Base-by-base conservation (phyloP, 768 basidiomycete genomes). In the Podaxis sp. region DNA sequence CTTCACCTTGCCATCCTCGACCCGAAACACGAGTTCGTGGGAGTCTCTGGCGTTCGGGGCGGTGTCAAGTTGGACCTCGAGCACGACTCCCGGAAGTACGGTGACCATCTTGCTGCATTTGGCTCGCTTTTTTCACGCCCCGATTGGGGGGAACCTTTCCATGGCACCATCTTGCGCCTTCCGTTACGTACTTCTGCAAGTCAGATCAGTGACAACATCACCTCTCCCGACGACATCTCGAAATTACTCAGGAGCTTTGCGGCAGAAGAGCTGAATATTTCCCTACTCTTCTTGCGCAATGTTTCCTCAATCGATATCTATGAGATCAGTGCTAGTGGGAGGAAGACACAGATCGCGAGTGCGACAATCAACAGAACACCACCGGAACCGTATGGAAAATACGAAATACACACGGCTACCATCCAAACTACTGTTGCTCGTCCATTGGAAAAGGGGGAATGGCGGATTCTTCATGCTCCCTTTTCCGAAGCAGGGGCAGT, bases 121-220 rank as follows among this genome's bases (percentile, higher is more conserved):
- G 37, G 61, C 1, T 67, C 68, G 36, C 74, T 77, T 61, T 59
- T 68, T 6, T 56, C 68, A 13, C 44, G 64, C 13, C 46, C 64
- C 46, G 68, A 63, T 17, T 60, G 60, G 54, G 49, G 61, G 2
- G 58, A 50, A 30, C 58, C 64, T 12, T 77, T 81, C 66, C 46
- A 66, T 2, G 82, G 82, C 0, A 77, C 84, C 1, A 66, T 80
- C 37, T 77, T 84, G 41, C 76, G 84, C 0, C 77, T 84, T 26
- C 83, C 84, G 0, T 69, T 85, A 8, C 76, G 84, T 6, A 67
- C 62, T 0, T 55, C 28, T 7, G 59, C 68, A 1, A 78, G 78
- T 64, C 67, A 66, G 4, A 74, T 82, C 58, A 80, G 77, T 51
- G 63, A 64, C 7, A 74, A 77, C 46, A 60, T 71, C 4, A 73